Evolutionary conservation across 2,329 filamentous ascomycete species (phyloP), one percentile per base, ranked within the genome.

Genomic region (Leptodontidium sp.): DNA sequence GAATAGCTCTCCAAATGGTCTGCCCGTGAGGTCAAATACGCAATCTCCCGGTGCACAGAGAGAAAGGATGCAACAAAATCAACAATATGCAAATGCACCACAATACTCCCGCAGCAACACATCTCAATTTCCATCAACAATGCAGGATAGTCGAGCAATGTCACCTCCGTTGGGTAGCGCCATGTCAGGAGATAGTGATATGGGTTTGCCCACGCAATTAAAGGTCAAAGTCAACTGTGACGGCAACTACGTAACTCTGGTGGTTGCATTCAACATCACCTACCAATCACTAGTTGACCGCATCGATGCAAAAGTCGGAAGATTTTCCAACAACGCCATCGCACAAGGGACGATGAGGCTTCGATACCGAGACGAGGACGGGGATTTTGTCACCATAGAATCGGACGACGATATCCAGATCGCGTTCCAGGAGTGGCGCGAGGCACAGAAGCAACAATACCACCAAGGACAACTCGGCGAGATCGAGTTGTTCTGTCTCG

Each of bases 201-300:
- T 87, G 75, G 84, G 82, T 29, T 79, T 86, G 61, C 88, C 85
- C 57, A 90, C 92, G 8, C 96, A 98, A 77, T 86, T 99, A 63
- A 98, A 98, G 82, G 94, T 98, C 62, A 97, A 97, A 79, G 94
- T 99, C 67, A 95, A 95, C 77, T 97, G 93, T 78, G 93, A 96
- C 68, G 91, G 92, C 58, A 96, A 94, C 77, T 97, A 97, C 74
- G 91, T 98, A 68, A 98, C 95, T 0, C 86, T 99, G n/a, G 95
- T 99, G 12, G 97, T 97, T 52, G 92, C 93, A 40, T 97, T 93
- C 81, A 97, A 97, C 78, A 98, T 98, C 76, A 91, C 93, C 50
- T 98, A 97, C 81, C 93, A 96, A 73, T 96, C 93, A 29, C 85
- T 99, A 66, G 94, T 96, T 72, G 96, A 98, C 78, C 92, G 96